Evolutionary conservation across 352 stramenopile species (phyloP), one percentile per base, ranked within the genome.

Genomic region (Phytophthora meadii): DNA sequence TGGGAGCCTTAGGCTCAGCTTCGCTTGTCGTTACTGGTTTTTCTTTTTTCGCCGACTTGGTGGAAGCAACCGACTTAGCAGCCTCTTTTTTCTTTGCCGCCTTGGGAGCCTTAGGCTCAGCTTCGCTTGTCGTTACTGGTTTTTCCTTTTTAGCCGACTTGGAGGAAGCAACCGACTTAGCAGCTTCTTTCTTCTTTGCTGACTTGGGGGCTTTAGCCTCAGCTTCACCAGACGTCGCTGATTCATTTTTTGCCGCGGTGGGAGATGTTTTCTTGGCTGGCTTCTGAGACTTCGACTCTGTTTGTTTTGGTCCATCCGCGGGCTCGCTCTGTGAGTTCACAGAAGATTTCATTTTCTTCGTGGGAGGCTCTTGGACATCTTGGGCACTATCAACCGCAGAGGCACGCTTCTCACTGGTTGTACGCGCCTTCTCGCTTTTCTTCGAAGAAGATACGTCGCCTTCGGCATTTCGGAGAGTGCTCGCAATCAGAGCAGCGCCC

Each of bases 281-380:
- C 12, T 36, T 36, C 30, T 36, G 8, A 36, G 9, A 8, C 30
- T 36, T 36, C 7, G 30, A 36, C 30, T 36, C 30, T 2, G 9
- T 10, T 36, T 10, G 30, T 14, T 36, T 36, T 36, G 8, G 30
- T 36, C 12, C 30, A 36, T 12, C 30, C 9, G 30, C 7, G 12
- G 8, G 41, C 32, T 71, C 52, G 14, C 22, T 17, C n/a, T 48
- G 48, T 5, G 36, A 49, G 39, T 76, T 62, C 9, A 47, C 25
- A 39, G 48, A 9, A 51, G 52, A 49, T 41, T 76, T 71, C 53
- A 76, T 71, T 56, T 74, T 76, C 36, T 79, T 79, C 3, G 45
- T 48, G 28, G 62, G 55, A 4, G 67, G 61, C 48, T 74, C 54
- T 15, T 50, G 40, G 22, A 17, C 37, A 46, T 68, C 45, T 17